phyloP scores from a whole-genome alignment of 2,329 filamentous ascomycete species.

The Bipolaris oryzae region DNA sequence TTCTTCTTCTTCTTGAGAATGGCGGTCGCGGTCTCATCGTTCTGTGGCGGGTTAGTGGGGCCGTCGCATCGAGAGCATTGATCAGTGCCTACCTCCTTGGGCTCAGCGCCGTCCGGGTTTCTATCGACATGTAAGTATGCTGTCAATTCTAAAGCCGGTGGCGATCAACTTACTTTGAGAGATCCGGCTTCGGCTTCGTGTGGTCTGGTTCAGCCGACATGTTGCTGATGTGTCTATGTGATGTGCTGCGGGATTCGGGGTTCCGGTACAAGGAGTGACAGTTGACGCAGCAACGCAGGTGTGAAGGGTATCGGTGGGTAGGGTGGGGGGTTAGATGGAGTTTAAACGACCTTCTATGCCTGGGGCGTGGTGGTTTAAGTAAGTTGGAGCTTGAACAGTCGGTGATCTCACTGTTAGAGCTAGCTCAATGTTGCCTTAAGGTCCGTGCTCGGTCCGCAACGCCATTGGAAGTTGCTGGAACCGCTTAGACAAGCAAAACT shows the following conservation, averaged over 20 bases:
- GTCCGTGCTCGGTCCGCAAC: slow-evolving; percentile 35
- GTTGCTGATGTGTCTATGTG: slow-evolving; percentile 29
- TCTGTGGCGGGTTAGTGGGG: slow-evolving; percentile 58
- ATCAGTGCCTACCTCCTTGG: slow-evolving; percentile 69
- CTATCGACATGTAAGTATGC: slow-evolving; percentile 61
- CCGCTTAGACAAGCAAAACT: slow-evolving; percentile 18
- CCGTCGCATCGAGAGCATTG: slow-evolving; percentile 14
- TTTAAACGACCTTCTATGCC: slow-evolving; percentile 22
- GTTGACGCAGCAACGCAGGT: slow-evolving; percentile 24
- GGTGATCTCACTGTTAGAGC: slow-evolving; percentile 36
- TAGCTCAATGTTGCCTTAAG: slow-evolving; percentile 35
- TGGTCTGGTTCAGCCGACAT: slow-evolving; percentile 60
- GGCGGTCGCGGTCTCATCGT: slow-evolving; percentile 90
- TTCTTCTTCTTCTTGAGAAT: slow-evolving; percentile 99
- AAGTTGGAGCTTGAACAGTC: slow-evolving; percentile 35
- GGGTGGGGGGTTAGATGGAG: slow-evolving; percentile 35
- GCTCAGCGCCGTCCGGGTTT: slow-evolving; percentile 86
- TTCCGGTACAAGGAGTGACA: slow-evolving; percentile 14
- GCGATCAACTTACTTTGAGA: slow-evolving; percentile 52
- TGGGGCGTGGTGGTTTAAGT: slow-evolving; percentile 45
- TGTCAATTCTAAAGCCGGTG: slow-evolving; percentile 12
- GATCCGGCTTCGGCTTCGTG: slow-evolving; percentile 57
- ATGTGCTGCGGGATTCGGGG: slow-evolving; percentile 23
- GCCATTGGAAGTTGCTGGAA: slow-evolving; percentile 40
- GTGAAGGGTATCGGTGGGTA: slow-evolving; percentile 24